Evolutionary conservation across 2,329 filamentous ascomycete genomes (phyloP), one percentile per base, ranked within the genome.

Genomic region (Fusarium sp.): DNA sequence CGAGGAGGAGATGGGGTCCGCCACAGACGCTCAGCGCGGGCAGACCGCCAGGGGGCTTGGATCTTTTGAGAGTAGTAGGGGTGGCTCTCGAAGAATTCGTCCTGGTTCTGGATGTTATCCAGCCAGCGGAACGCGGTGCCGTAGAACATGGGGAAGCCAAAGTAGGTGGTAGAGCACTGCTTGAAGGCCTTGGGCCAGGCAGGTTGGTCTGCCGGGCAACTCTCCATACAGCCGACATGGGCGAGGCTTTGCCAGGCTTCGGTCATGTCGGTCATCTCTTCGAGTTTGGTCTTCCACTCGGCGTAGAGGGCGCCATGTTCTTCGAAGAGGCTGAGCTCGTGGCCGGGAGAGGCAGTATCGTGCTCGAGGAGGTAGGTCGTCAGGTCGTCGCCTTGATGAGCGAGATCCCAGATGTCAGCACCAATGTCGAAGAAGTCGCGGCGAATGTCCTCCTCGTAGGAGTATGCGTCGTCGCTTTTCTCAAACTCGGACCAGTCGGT

Each of bases 221-320:
- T 41, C 13, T 70, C 67, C 66, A 70, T 70, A 23, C 52, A 58
- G 7, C 56, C 66, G 6, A 39, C 23, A 0, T 12, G 41, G 6
- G 66, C 63, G 6, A 70, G 54, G 15, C 12, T 27, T n/a, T 70
- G 62, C 67, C 67, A 70, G 1, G 15, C 48, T 1, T 63, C 41
- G 0, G 34, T 8, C 7, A 70, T 30, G 1, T 63, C 41, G 0
- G 34, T 8, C 7, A 70, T 30, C 0, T 65, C 16, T 1, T 64
- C 31, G 3, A 37, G 43, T 2, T 34, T 18, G 1, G 8, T n/a
- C 9, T 15, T 15, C 67, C 67, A 70, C 5, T 51, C 8, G 11
- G 10, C 10, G 1, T 64, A 70, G 1, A 41, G 6, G 2, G 54
- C 43, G 1, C 57, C 63, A 9, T 70, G 67, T 1, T 37, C 4